Conservation (phyloP, 345 rosid species). For the Cardiospermum halicacabum region DNA sequence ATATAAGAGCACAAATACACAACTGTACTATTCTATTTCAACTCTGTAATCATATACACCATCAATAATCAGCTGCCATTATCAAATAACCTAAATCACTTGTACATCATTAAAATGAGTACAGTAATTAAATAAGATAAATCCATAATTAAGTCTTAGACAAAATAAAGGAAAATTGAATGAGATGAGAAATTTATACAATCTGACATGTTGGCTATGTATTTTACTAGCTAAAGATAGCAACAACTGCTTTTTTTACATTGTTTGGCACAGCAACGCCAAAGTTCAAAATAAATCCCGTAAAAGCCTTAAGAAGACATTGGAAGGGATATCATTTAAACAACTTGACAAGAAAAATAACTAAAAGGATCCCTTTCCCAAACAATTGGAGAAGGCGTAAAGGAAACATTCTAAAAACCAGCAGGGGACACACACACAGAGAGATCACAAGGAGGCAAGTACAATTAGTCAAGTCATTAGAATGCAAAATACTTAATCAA, state of each 20-base stretch:
- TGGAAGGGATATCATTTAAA: neutral
- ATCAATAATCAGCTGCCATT: neutral
- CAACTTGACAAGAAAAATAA: neutral
- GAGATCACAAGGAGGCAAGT: neutral
- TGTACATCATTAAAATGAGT: neutral
- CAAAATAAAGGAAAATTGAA: neutral
- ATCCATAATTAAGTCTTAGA: neutral
- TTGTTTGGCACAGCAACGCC: neutral
- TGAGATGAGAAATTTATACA: neutral
- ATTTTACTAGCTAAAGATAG: neutral
- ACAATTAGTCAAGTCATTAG: neutral
- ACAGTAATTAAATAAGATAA: neutral
- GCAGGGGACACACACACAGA: neutral
- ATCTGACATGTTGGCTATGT: neutral
- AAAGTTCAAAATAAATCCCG: neutral
- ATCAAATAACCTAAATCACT: neutral
- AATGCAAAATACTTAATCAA: neutral
- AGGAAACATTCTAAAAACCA: neutral
- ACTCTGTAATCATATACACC: neutral
- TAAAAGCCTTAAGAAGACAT: neutral
- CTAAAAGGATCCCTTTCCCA: neutral
- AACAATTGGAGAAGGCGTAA: neutral
- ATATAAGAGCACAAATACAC: neutral
- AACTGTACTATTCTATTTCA: conserved; percentile 3
- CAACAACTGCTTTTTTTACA: too few relatives aligned